These are phyloP conservation scores for Russula ochroleuca DNA, from an alignment of 768 basidiomycete species.

Conservation along the genomic window DNA sequence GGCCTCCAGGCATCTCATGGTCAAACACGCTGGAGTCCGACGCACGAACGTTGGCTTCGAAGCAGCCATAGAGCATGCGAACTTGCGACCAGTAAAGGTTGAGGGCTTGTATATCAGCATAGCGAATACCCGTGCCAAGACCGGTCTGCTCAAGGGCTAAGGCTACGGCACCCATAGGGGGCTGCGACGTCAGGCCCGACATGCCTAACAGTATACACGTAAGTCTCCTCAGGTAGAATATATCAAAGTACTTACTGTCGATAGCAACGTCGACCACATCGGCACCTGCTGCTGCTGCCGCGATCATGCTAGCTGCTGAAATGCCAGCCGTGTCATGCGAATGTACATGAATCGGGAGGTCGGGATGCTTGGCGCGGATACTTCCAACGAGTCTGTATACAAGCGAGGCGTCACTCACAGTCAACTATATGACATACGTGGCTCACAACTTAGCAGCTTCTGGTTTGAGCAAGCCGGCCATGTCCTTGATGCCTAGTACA, in stretches of 20 bases:
- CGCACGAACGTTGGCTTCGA: slow-evolving; percentile 96
- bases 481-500: slow-evolving; percentile 96
- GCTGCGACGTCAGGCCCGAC: slow-evolving; percentile 97
- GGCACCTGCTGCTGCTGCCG: slow-evolving; percentile 92
- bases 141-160: slow-evolving; percentile 91
- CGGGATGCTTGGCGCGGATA: slow-evolving; percentile 93
- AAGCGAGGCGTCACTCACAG: slow-evolving; percentile 7
- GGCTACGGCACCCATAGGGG: slow-evolving; percentile 97
- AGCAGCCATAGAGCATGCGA: slow-evolving; percentile 90
- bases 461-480: slow-evolving; percentile 96
- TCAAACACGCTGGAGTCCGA: slow-evolving; percentile 98
- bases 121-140: slow-evolving; percentile 92
- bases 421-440: slow-evolving; percentile 10
- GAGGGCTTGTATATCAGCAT: slow-evolving; percentile 94
- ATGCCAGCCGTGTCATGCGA: slow-evolving; percentile 99
- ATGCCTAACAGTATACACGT: slow-evolving; percentile 56
- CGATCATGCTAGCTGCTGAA: slow-evolving; percentile 95
- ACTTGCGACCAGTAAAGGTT: slow-evolving; percentile 99
- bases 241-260: slow-evolving; percentile 63
- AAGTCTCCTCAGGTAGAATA: slow-evolving; percentile 15
- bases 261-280: slow-evolving; percentile 98
- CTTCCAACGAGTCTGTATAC: slow-evolving; percentile 76
- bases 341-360: slow-evolving; percentile 98
- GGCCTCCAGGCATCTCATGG: slow-evolving; percentile 99
- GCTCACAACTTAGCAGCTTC: slow-evolving; percentile 85